Base-by-base conservation (phyloP, 2,329 filamentous ascomycete species). In the Aspergillus chevalieri region DNA sequence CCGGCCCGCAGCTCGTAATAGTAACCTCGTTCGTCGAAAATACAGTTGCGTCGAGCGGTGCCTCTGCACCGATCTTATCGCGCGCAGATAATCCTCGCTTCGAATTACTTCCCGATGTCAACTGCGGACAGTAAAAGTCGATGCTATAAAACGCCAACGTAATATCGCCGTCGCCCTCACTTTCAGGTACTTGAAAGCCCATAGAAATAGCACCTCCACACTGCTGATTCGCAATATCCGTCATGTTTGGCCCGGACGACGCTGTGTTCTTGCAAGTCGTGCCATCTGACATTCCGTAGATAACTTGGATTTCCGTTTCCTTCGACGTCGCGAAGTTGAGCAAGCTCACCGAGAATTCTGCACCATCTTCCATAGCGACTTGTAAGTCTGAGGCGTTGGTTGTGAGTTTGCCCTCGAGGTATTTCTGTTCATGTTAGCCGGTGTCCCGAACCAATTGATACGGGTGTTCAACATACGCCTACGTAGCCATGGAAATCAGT, bases 131-230 rank as follows among this genome's bases (percentile, higher is more conserved):
- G 21, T 22, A 22, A 6, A 22, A 22, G 21, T 22, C 4, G 21
- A 22, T 22, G 6, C 21, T 22, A 6, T 22, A 22, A 22, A 22
- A 22, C 21, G 21, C 21, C 21, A 22, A 22, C 21, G 21, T 22
- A 22, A 22, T 22, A 22, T 22, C 21, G 21, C 21, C 21, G 21
- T 22, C 21, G 21, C 74, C 66, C 63, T 78, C 77, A 54, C 67
- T 70, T 47, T 78, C 73, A 65, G 85, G 81, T 51, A 80, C 70
- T 56, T 77, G 74, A 66, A 96, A 84, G 48, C 81, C 83, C 53
- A 96, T 89, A 50, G 82, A 84, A 66, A 80, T 89, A 57, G 92
- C 91, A 71, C 91, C 91, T 81, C 90, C 92, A 68, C 92, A 97
- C 78, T 96, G 89, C 53, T 76, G 82, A 80, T 96, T 96, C 72